These are phyloP conservation scores for Pseudozyma hubeiensis DNA, from an alignment of 1,284 basidiomycete species.

Conservation along the genomic window DNA sequence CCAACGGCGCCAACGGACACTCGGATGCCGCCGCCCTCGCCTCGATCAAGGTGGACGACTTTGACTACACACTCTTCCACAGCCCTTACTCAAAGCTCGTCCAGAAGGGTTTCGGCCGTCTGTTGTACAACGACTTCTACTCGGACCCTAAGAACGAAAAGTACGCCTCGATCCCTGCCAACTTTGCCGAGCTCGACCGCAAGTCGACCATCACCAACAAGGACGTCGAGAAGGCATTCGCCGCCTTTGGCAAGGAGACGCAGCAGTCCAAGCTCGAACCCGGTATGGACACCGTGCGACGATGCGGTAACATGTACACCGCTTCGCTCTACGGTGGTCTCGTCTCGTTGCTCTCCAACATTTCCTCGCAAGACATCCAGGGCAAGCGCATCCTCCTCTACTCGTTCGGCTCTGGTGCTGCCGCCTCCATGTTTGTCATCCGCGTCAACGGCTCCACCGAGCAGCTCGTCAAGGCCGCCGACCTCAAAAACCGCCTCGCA, in stretches of 20 bases:
- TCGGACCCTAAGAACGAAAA: slow-evolving; percentile 78
- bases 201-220: slow-evolving; percentile 80
- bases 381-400: slow-evolving; percentile 79
- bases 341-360: slow-evolving; percentile 72
- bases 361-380: slow-evolving; percentile 56
- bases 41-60: slow-evolving; percentile 77
- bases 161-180: slow-evolving; percentile 78
- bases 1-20: slow-evolving; percentile 48
- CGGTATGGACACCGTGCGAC: slow-evolving; percentile 64
- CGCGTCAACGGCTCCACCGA: slow-evolving; percentile 85
- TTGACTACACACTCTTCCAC: slow-evolving; percentile 89
- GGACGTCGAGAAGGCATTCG: slow-evolving; percentile 82
- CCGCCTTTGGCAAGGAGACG: slow-evolving; percentile 55
- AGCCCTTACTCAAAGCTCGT: slow-evolving; percentile 96
- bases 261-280: slow-evolving; percentile 63
- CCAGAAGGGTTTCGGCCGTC: slow-evolving; percentile 93
- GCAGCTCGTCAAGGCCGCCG: slow-evolving; percentile 81
- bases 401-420: slow-evolving; percentile 92
- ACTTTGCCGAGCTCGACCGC: slow-evolving; percentile 76
- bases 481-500: slow-evolving; percentile 81
- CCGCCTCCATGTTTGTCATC: slow-evolving; percentile 88
- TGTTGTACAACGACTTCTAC: slow-evolving; percentile 92
- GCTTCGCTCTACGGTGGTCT: slow-evolving; percentile 95
- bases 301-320: slow-evolving; percentile 94
- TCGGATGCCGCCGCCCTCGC: slow-evolving; percentile 50